Evolutionary conservation across 805 yeast species (phyloP), one percentile per base, ranked within the genome.

Genomic region (Candida incommunis): DNA sequence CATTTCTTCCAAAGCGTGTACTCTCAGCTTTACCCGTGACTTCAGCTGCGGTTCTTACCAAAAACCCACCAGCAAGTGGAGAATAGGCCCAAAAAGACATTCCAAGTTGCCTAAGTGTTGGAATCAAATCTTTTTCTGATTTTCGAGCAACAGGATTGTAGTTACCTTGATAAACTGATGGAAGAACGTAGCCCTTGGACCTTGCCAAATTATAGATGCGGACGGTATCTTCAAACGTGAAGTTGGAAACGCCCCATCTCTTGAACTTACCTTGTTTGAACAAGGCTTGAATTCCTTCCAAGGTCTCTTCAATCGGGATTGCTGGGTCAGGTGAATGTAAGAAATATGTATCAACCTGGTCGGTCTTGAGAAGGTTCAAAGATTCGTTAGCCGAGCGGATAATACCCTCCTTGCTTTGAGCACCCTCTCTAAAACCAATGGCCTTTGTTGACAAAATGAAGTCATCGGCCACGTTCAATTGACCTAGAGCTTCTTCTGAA

Each of bases 101-200:
- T 1, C 46, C 42, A 18, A 47, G 44, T 41, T 48, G 46, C 31
- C 50, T 45, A 31, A 57, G 44, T n/a, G 51, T 34, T 1, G 61
- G 60, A 31, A 57, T 50, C 20, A 57, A 44, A 11, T 52, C 54
- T 3, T 23, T 11, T 42, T 57, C 62, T 37, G 40, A 43, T 31
- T 42, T 45, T 20, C 61, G 51, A 9, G 59, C 47, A 29, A 58
- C 50, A 22, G 57, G 51, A 41, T 58, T 58, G 48, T 58, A 58
- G 23, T 52, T 47, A 22, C 61, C 62, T 43, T 58, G 62, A 45
- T 51, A 56, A 18, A 58, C 60, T 3, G 60, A 46, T 1, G 62
- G 62, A 16, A 47, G 40, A 23, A 55, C 49, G 49, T 57, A 57
- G 16, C 49, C 50, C 40, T 56, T 47, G 41, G 48, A 46, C 26